Conservation (phyloP, 192 early-diverging fungal genomes). For the Rhizoclosmatium globosum region DNA sequence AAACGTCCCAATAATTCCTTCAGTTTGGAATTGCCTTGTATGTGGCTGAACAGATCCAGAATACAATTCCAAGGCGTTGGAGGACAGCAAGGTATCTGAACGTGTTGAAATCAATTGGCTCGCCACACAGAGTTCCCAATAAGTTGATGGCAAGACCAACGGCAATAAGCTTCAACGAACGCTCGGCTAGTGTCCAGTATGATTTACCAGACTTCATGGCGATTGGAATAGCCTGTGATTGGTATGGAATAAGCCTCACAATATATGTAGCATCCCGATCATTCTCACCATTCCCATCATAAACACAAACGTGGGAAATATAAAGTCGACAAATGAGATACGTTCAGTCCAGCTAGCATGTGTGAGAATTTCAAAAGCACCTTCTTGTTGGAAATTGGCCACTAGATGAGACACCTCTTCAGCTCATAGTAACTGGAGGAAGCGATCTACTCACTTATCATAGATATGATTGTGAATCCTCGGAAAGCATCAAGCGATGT, state of each 20-base stretch:
- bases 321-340: conserved; percentile 53
- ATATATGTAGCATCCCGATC: background rate
- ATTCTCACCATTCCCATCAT: conserved; percentile 49
- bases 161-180: conserved; percentile 22
- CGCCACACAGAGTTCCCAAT: too few relatives aligned
- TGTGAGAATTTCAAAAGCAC: conserved; percentile 40
- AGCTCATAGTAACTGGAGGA: too few relatives aligned
- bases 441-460: conserved; percentile 25
- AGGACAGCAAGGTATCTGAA: conserved; percentile 22
- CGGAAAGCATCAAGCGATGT: conserved; percentile 55
- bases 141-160: conserved; percentile 35
- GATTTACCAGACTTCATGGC: conserved; percentile 2
- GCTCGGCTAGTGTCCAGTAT: background rate
- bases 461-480: conserved; percentile 54
- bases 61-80: conserved; percentile 36
- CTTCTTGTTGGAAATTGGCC: conserved; percentile 57
- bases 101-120: background rate
- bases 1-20: conserved; percentile 58
- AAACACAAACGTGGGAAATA: conserved; percentile 67
- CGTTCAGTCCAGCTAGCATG: conserved; percentile 56
- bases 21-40: conserved; percentile 28
- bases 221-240: conserved; percentile 1
- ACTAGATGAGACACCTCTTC: conserved; percentile 27
- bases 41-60: background rate
- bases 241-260: background rate